phyloP scores from a whole-genome alignment of 2,329 filamentous ascomycete genomes.

The Chrysoporthe deuterocubensis region DNA sequence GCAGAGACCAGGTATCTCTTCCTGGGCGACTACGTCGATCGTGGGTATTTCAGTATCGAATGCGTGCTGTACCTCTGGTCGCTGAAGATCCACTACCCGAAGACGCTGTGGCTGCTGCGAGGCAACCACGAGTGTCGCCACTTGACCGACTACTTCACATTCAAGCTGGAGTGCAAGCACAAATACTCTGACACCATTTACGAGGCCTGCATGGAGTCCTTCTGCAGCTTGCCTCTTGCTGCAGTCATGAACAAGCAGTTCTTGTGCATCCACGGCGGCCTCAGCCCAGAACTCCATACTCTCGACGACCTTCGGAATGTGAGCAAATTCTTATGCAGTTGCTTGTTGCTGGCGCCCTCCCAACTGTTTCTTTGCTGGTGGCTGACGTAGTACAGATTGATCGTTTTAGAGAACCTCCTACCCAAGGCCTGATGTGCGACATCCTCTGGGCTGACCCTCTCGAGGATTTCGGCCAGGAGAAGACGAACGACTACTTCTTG shows the following conservation, averaged over 20 bases:
- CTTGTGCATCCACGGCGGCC: slow-evolving; percentile 93
- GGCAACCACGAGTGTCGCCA: slow-evolving; percentile 99
- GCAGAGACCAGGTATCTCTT: slow-evolving; percentile 97
- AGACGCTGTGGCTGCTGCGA: slow-evolving; percentile 93
- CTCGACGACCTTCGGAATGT: slow-evolving; percentile 91
- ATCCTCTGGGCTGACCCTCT: slow-evolving; percentile 98
- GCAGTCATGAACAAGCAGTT: slow-evolving; percentile 99
- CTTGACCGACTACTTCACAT: slow-evolving; percentile 99
- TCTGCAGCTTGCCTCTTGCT: slow-evolving; percentile 90
- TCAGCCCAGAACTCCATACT: slow-evolving; percentile 95
- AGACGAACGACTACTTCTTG: slow-evolving; percentile 95
- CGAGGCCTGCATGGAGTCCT: slow-evolving; percentile 97
- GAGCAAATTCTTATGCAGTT: slow-evolving; percentile 41
- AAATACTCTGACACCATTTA: slow-evolving; percentile 97
- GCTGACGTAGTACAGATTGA: slow-evolving; percentile 68
- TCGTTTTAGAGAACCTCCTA: slow-evolving; percentile 95
- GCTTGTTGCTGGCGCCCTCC: slow-evolving; percentile 1
- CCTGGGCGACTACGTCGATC: slow-evolving; percentile 95
- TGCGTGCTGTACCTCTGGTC: slow-evolving; percentile 98
- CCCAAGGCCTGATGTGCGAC: slow-evolving; percentile 98
- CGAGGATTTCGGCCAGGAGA: slow-evolving; percentile 98
- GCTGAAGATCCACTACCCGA: slow-evolving; percentile 98
- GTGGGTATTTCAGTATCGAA: slow-evolving; percentile 99
- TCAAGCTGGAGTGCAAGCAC: slow-evolving; percentile 99
- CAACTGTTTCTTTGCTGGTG: background rate